These are phyloP conservation scores for Phytophthora niederhauseri DNA, from an alignment of 352 stramenopile species.

Conservation along the genomic window DNA sequence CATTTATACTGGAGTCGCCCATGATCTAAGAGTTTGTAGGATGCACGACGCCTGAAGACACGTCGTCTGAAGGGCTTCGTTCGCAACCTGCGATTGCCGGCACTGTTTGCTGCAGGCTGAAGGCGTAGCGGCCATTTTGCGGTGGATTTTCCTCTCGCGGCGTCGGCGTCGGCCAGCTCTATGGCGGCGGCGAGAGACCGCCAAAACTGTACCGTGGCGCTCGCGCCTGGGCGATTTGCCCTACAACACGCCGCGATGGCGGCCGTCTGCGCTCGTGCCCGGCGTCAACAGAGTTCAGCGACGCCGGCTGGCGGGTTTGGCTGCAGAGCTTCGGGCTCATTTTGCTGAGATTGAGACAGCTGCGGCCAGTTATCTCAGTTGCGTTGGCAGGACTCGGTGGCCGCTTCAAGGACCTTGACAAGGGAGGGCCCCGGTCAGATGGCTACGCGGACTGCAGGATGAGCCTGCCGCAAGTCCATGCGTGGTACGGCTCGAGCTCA, in stretches of 20 bases:
- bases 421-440: background rate
- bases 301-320: background rate
- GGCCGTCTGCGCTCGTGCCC: background rate
- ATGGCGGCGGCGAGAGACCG: constrained; percentile 12
- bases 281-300: background rate
- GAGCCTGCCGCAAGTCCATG: background rate
- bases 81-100: background rate
- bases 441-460: background rate
- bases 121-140: background rate
- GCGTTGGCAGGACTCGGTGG: background rate
- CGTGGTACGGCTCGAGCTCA: background rate
- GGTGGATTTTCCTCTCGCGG: constrained; percentile 17
- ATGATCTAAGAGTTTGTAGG: background rate
- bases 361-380: background rate
- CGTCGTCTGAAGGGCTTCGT: background rate
- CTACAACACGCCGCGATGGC: background rate
- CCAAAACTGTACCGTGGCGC: constrained; percentile 7
- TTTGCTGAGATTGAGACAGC: background rate
- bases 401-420: background rate
- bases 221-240: constrained; percentile 5
- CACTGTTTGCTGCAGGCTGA: background rate
- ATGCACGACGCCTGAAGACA: background rate
- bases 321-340: background rate
- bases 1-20: background rate
- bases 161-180: constrained; percentile 7